Conservation (phyloP, 2,329 filamentous ascomycete species). For the Scortechinia acanthostroma region DNA sequence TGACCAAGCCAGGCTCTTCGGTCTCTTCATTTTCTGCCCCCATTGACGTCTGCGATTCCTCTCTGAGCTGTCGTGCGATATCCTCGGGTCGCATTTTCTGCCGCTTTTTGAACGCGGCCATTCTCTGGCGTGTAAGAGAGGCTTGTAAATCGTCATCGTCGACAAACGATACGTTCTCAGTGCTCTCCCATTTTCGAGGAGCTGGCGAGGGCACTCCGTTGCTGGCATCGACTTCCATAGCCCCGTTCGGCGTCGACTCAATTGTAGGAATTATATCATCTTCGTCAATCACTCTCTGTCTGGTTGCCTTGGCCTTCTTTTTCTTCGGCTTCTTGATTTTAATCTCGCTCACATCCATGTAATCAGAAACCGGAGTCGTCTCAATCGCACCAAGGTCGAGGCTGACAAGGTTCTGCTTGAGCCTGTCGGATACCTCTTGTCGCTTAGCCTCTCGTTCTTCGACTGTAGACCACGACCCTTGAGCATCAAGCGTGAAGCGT, state of each 20-base stretch:
- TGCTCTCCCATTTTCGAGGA: conserved; percentile 51
- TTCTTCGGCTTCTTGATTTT: conserved; percentile 89
- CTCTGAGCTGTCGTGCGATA: conserved; percentile 70
- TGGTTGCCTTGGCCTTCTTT: conserved; percentile 74
- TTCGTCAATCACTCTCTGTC: conserved; percentile 61
- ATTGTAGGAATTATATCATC: conserved; percentile 42
- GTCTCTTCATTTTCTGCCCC: conserved; percentile 45
- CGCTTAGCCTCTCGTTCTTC: conserved; percentile 49
- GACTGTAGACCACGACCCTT: conserved; percentile 64
- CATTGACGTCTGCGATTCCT: conserved; percentile 41
- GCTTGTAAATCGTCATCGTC: conserved; percentile 92
- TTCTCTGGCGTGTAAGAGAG: conserved; percentile 74
- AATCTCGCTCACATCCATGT: conserved; percentile 76
- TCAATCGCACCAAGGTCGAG: conserved; percentile 58
- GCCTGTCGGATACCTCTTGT: conserved; percentile 43
- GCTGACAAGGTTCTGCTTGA: conserved; percentile 66
- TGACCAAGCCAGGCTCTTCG: conserved; percentile 61
- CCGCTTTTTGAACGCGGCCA: conserved; percentile 80
- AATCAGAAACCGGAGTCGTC: conserved; percentile 72
- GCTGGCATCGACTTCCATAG: conserved; percentile 70
- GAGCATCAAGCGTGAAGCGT: conserved; percentile 76
- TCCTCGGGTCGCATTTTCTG: conserved; percentile 83
- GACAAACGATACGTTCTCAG: conserved; percentile 63
- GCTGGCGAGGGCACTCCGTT: conserved; percentile 23
- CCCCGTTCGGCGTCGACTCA: conserved; percentile 24